Percentiles rank a stretch among this genome's conserved stretches.
Evolutionary conservation across 148 eudicot species (phyloP).

Genomic region (Diospyros kaki): DNA sequence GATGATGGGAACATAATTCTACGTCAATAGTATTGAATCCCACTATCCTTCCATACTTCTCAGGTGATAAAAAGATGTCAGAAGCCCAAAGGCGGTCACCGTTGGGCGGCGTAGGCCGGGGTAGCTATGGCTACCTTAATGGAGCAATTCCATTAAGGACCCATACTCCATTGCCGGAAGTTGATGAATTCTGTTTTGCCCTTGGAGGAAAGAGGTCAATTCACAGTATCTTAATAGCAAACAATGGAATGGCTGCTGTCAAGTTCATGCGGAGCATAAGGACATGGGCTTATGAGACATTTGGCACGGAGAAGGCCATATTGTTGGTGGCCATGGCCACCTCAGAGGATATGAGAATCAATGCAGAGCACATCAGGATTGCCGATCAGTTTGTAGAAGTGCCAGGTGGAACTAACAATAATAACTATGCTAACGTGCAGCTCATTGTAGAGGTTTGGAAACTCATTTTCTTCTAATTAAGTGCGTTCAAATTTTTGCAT

Average conservation of each 20-base stretch:
- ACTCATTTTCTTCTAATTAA: too few species aligned
- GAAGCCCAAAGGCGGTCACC: conserved; percentile 28
- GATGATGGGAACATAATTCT: not conserved
- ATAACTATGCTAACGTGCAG: conserved; percentile 91
- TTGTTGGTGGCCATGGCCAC: conserved; percentile 92
- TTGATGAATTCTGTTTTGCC: conserved; percentile 66
- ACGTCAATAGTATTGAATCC: not conserved
- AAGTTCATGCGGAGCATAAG: conserved; percentile 84
- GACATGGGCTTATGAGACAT: conserved; percentile 86
- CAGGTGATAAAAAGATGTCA: conserved; percentile 21
- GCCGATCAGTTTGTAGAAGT: conserved; percentile 95
- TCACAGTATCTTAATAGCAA: conserved; percentile 78
- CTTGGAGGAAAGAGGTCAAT: conserved; percentile 76
- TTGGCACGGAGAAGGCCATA: conserved; percentile 86
- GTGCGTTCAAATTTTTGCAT: too few species aligned
- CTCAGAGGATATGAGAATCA: conserved; percentile 90
- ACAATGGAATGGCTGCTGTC: conserved; percentile 97
- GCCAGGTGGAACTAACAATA: conserved; percentile 92
- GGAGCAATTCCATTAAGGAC: conserved; percentile 50
- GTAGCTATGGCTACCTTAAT: conserved; percentile 33
- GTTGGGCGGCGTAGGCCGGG: conserved; percentile 23
- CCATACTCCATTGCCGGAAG: conserved; percentile 33
- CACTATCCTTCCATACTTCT: not conserved
- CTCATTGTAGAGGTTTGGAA: conserved; percentile 73
- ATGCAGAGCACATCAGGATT: conserved; percentile 87